A percentile compares a stretch with the other conserved stretches of the same genome.
phyloP scores from a whole-genome alignment of 2,329 filamentous ascomycete genomes.

The Harringtonia aguacate region DNA sequence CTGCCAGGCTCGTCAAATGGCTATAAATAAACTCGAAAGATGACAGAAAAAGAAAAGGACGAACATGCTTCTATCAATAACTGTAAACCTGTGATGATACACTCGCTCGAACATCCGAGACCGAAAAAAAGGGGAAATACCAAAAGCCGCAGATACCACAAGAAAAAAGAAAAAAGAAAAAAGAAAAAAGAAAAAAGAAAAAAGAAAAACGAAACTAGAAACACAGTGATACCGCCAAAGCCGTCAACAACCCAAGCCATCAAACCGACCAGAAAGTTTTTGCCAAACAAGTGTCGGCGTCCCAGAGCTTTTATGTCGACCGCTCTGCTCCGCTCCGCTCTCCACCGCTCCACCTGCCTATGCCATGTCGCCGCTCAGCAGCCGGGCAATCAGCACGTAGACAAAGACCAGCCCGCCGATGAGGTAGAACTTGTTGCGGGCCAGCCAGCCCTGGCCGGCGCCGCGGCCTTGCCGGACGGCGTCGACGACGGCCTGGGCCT shows the following conservation, averaged over 20 bases:
- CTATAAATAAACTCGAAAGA: no score
- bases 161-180: background rate
- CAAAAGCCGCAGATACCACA: background rate
- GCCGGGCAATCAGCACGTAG: slow-evolving; percentile 72
- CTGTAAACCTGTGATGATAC: no score
- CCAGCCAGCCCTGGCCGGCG: slow-evolving; percentile 72
- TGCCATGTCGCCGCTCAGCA: slow-evolving; percentile 46
- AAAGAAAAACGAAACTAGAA: background rate
- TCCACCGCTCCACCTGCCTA: no score
- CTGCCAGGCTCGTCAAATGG: no score
- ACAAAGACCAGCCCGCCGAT: slow-evolving; percentile 60
- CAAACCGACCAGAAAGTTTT: background rate
- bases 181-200: background rate
- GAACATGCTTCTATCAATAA: background rate
- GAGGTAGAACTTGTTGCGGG: slow-evolving; percentile 68
- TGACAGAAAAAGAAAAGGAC: background rate
- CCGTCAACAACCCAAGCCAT: no score
- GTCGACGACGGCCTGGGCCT: slow-evolving; percentile 65
- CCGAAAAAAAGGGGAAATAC: slow-evolving; percentile 1
- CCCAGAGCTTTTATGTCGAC: background rate
- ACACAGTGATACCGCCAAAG: no score
- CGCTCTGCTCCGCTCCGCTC: background rate
- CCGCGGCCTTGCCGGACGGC: slow-evolving; percentile 65
- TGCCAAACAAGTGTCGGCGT: no score
- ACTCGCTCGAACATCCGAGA: no score